Percentiles rank a stretch among this genome's conserved stretches.
phyloP scores from a whole-genome alignment of 1,284 basidiomycete species.

The Coniophora puteana region DNA sequence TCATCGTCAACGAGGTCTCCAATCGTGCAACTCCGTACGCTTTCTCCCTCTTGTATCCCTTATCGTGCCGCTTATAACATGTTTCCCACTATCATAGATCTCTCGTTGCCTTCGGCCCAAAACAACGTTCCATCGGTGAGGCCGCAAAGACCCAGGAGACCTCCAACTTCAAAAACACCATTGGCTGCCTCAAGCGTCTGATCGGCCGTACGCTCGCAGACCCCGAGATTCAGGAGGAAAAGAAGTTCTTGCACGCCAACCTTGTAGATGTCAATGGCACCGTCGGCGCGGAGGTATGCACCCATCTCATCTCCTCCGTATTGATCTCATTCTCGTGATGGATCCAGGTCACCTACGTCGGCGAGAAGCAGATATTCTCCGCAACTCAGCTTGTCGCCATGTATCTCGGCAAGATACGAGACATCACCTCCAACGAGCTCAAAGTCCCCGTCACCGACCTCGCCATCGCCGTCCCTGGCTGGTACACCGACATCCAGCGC shows the following conservation, averaged over 20 bases:
- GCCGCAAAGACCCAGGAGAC: conserved; percentile 94
- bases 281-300: conserved; percentile 77
- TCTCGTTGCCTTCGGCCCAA: conserved; percentile 86
- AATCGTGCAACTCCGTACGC: conserved; percentile 91
- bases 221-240: conserved; percentile 80
- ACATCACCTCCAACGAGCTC: conserved; percentile 81
- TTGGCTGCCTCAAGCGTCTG: conserved; percentile 87
- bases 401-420: conserved; percentile 86
- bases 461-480: conserved; percentile 91
- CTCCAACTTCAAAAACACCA: conserved; percentile 96
- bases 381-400: conserved; percentile 85
- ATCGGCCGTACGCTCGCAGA: conserved; percentile 77
- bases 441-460: conserved; percentile 84
- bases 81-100: conserved; percentile 49
- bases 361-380: conserved; percentile 74
- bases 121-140: conserved; percentile 88
- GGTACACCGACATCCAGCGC: conserved; percentile 91
- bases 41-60: background rate
- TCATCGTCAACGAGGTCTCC: conserved; percentile 93
- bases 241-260: conserved; percentile 84
- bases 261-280: conserved; percentile 80
- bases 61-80: background rate
- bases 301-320: conserved; percentile 3
- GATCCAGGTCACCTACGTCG: conserved; percentile 79
- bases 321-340: conserved; percentile 11